Evolutionary conservation across 2,329 filamentous ascomycete species (phyloP).

Genomic region (Aspergillus sp.): DNA sequence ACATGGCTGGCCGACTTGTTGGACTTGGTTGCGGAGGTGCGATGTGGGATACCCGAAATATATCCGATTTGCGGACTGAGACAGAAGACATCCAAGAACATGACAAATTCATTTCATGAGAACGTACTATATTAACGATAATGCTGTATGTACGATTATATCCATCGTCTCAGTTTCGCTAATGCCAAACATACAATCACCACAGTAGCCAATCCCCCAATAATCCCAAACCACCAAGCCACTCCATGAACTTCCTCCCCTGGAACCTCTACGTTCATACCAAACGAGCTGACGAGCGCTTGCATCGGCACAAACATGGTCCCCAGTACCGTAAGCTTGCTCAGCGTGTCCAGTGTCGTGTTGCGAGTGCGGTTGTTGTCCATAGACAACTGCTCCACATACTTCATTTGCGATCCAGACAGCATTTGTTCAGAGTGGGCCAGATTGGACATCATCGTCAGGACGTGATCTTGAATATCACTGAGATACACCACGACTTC

Average conservation of each 20-base stretch:
- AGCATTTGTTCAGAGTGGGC: slow-evolving; percentile 94
- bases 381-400: slow-evolving; percentile 82
- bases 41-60: too few species aligned
- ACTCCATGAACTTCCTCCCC: slow-evolving; percentile 21
- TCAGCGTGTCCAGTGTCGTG: slow-evolving; percentile 72
- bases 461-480: slow-evolving; percentile 95
- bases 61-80: too few species aligned
- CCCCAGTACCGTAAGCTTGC: slow-evolving; percentile 84
- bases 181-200: slow-evolving; percentile 19
- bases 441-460: slow-evolving; percentile 94
- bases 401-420: slow-evolving; percentile 83
- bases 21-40: too few species aligned
- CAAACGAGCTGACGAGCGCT: slow-evolving; percentile 58
- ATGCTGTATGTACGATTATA: slow-evolving; percentile 1
- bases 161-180: slow-evolving; percentile 24
- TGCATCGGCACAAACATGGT: slow-evolving; percentile 90
- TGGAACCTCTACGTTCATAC: slow-evolving; percentile 40
- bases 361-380: slow-evolving; percentile 82
- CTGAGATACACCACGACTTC: slow-evolving; percentile 86
- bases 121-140: too few species aligned
- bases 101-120: too few species aligned
- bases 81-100: too few species aligned
- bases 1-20: too few species aligned
- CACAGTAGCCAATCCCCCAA: slow-evolving; percentile 30
- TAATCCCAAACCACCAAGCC: slow-evolving; percentile 38